A percentile compares a stretch with the other conserved stretches of the same genome.
Evolutionary conservation across 2,329 filamentous ascomycete species (phyloP).

Genomic region (Lachnellula suecica): DNA sequence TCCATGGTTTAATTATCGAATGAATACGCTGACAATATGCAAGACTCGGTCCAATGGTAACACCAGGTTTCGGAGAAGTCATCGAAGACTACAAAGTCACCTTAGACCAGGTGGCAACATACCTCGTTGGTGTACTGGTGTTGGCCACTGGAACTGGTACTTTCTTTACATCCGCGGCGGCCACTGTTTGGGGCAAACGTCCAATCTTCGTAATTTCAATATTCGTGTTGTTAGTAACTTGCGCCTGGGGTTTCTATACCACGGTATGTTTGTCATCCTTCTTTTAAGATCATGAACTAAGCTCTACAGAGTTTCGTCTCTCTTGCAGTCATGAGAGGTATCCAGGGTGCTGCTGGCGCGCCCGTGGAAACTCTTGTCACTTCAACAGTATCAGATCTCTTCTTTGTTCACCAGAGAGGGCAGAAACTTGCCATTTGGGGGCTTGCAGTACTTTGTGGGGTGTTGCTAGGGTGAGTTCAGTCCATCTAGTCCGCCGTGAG

Average conservation of each 20-base stretch:
- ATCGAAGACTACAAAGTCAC: conserved; percentile 29
- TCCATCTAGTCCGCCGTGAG: neutral
- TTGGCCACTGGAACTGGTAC: conserved; percentile 38
- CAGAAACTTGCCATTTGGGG: conserved; percentile 12
- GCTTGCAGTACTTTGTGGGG: conserved; percentile 7
- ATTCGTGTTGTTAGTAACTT: conserved; percentile 32
- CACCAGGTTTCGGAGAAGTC: conserved; percentile 34
- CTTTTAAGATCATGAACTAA: neutral
- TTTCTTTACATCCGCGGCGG: conserved; percentile 37
- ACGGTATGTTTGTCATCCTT: conserved; percentile 3
- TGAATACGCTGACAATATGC: no score
- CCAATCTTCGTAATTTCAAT: conserved; percentile 22
- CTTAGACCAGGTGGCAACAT: conserved; percentile 30
- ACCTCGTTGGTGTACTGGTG: conserved; percentile 32
- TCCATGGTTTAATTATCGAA: no score
- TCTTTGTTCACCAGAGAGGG: conserved; percentile 11
- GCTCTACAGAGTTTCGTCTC: conserved; percentile 31
- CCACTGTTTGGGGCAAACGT: conserved; percentile 14
- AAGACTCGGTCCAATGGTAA: conserved; percentile 34
- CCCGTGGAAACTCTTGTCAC: conserved; percentile 8
- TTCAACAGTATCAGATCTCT: conserved; percentile 8
- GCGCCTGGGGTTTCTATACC: conserved; percentile 37
- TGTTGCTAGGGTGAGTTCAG: conserved; percentile 12
- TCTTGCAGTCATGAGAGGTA: conserved; percentile 27
- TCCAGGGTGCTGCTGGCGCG: conserved; percentile 5